Base-by-base conservation (phyloP, 306 rosid species). In the Mimosa pudica region DNA sequence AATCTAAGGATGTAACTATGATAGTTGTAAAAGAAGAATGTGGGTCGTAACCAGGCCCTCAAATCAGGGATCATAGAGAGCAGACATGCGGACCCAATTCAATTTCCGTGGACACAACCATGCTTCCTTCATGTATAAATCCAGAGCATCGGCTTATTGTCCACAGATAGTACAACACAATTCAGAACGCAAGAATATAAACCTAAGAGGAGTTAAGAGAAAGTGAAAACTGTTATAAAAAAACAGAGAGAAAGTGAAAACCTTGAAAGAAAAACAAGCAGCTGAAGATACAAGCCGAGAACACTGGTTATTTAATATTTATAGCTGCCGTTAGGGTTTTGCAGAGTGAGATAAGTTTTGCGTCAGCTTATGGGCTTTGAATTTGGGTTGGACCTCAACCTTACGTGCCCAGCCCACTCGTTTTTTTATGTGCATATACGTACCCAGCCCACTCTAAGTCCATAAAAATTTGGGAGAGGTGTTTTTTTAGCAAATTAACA, bases 71-170 rank as follows among this genome's bases (percentile, higher is more conserved):
- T 94, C 97, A 94, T 80, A 81, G 91, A 86, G 94, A 63, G 97
- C 97, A 90, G 97, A 94, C 98, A 89, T 88, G 85, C 85, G 58
- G 89, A 94, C 92, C 97, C 77, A n/a, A 0, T 46, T 90, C 82
- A 71, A 89, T 92, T 75, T 94, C 92, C 80, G 97, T 90, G 88
- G 91, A 87, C 92, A 86, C 65, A 52, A 89, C 98, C 97, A 94
- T 94, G 98, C 92, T 81, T 6, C 90, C 93, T 94, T 94, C 98
- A 85, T 90, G 18, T 0, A 1, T 42, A 57, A n/a, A 16, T 70
- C 96, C 98, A 92, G 90, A 90, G 97, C 98, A 94, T 92, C 97
- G 97, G 97, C 98, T 94, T 94, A 92, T 92, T 90, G 93, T 90
- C 84, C 89, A 94, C 97, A 84, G 89, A 20, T 85, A 24, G 30